Percentiles rank a stretch among this genome's conserved stretches.
Evolutionary conservation across 345 rosid species (phyloP).

Genomic region (Pseudoturritis turrita): DNA sequence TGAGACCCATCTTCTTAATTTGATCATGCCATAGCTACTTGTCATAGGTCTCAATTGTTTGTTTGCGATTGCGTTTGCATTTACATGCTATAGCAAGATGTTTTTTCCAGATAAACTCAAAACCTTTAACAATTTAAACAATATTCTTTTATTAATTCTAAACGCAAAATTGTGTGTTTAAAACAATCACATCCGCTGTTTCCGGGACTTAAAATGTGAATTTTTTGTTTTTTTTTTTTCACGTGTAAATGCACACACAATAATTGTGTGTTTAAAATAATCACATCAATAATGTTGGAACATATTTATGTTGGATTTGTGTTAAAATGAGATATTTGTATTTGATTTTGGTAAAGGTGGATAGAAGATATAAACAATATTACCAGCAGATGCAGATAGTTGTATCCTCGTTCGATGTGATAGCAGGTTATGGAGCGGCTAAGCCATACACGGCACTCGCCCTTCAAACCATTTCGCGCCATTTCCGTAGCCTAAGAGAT

Average conservation of each 20-base stretch:
- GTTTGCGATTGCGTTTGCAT: neutral
- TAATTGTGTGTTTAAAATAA: neutral
- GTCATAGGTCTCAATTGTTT: neutral
- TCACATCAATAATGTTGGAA: neutral
- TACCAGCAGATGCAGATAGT: conserved; percentile 98
- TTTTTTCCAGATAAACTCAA: neutral
- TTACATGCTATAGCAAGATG: neutral
- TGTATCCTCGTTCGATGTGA: conserved; percentile 84
- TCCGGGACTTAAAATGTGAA: too few species aligned
- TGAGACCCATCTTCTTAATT: neutral
- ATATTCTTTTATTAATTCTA: too few species aligned
- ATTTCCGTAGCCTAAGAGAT: conserved; percentile 89
- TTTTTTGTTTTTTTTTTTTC: too few species aligned
- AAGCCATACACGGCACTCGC: conserved; percentile 95
- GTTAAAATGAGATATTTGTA: neutral
- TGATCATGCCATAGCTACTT: neutral
- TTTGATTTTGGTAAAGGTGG: conserved; percentile 52
- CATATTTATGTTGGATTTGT: neutral
- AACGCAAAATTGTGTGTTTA: too few species aligned
- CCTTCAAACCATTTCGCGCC: conserved; percentile 93
- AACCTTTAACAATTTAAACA: neutral
- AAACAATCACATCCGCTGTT: too few species aligned
- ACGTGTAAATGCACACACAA: too few species aligned
- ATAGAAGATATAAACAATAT: conserved; percentile 90
- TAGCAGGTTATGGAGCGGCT: conserved; percentile 90